Evolutionary conservation across 2,329 filamentous ascomycete genomes (phyloP).

Genomic region (Chlorencoelia australis): DNA sequence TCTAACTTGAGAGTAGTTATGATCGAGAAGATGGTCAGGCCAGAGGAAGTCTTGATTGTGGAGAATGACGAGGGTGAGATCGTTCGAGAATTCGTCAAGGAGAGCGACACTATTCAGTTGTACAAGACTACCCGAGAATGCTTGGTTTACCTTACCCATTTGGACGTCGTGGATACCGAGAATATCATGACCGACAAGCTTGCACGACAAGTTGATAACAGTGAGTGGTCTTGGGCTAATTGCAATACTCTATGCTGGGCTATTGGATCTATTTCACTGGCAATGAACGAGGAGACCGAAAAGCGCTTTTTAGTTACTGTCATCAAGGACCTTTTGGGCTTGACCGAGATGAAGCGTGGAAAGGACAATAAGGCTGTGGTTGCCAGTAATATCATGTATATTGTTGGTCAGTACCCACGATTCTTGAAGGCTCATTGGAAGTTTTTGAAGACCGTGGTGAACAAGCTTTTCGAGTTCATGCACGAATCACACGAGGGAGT

Average conservation of each 20-base stretch:
- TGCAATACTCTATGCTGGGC: constrained; percentile 99
- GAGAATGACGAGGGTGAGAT: constrained; percentile 99
- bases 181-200: constrained; percentile 99
- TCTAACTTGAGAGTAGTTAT: constrained; percentile 93
- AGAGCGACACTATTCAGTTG: constrained; percentile 96
- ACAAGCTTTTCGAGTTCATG: constrained; percentile 99
- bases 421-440: constrained; percentile 99
- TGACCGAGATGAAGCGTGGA: constrained; percentile 98
- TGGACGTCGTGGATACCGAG: constrained; percentile 95
- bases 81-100: constrained; percentile 97
- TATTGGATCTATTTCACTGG: constrained; percentile 94
- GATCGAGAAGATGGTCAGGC: constrained; percentile 99
- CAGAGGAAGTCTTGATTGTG: constrained; percentile 97
- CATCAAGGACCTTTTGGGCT: constrained; percentile 91
- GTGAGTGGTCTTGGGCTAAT: constrained; percentile 98
- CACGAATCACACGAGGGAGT: constrained; percentile 99
- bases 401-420: constrained; percentile 95
- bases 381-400: constrained; percentile 99
- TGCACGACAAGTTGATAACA: constrained; percentile 84
- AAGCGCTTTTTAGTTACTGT: constrained; percentile 97
- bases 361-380: constrained; percentile 99
- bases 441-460: constrained; percentile 98
- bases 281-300: constrained; percentile 99
- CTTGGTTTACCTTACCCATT: constrained; percentile 89
- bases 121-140: constrained; percentile 99